Conservation (phyloP, 2,329 filamentous ascomycete genomes). For the Bipolaris cookei region DNA sequence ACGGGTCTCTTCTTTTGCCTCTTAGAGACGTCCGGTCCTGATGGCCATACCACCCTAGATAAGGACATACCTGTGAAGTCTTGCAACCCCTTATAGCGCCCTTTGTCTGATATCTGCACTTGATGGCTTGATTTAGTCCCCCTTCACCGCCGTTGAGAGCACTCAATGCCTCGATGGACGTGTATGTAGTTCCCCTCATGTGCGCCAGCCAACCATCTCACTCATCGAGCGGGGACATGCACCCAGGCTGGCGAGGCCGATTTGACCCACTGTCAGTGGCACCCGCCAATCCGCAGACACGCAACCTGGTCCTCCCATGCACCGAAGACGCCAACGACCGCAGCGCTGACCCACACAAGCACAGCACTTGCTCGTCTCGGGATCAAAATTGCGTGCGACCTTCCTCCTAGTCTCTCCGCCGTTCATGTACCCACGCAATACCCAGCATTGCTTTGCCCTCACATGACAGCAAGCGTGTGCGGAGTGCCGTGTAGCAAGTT, state of each 20-base stretch:
- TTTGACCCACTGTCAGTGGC: constrained; percentile 31
- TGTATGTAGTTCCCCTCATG: constrained; percentile 19
- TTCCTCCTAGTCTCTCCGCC: constrained; percentile 38
- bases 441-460: constrained; percentile 49
- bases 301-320: constrained; percentile 25
- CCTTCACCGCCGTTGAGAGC: constrained; percentile 5
- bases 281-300: constrained; percentile 34
- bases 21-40: not conserved
- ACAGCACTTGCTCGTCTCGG: constrained; percentile 46
- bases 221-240: constrained; percentile 35
- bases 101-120: not conserved
- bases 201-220: constrained; percentile 27
- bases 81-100: not conserved
- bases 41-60: not conserved
- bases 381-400: constrained; percentile 51
- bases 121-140: not conserved
- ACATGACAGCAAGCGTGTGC: constrained; percentile 48
- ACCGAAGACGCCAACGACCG: constrained; percentile 36
- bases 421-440: constrained; percentile 44
- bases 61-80: not conserved
- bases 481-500: constrained; percentile 49
- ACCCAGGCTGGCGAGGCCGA: constrained; percentile 31
- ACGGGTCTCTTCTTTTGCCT: constrained; percentile 4
- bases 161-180: constrained; percentile 21
- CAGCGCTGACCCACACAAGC: constrained; percentile 45